phyloP scores from a whole-genome alignment of 2,329 filamentous ascomycete species.

The Colletotrichum sp. region DNA sequence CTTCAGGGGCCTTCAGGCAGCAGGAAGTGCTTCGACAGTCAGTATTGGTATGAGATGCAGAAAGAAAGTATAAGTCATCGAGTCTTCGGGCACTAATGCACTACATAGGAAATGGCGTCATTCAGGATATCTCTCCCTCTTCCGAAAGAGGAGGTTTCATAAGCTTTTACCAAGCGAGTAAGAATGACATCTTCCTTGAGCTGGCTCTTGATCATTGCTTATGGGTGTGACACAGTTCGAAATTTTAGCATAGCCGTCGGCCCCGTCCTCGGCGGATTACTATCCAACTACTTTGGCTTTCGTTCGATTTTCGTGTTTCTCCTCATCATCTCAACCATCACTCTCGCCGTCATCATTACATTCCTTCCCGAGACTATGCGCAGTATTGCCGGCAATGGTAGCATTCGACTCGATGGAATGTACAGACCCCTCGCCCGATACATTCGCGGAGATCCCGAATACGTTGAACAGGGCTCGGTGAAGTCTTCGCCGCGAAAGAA shows the following conservation, averaged over 20 bases:
- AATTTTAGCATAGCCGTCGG: constrained; percentile 35
- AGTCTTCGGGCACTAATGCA: not conserved
- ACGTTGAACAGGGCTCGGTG: constrained; percentile 12
- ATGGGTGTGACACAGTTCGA: constrained; percentile 20
- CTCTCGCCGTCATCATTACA: constrained; percentile 20
- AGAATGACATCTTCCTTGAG: not conserved
- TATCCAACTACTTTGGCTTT: constrained; percentile 31
- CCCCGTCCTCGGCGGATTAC: constrained; percentile 35
- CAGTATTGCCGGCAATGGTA: constrained; percentile 31
- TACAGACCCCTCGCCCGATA: constrained; percentile 26
- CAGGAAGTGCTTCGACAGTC: constrained; percentile 52
- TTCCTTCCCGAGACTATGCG: constrained; percentile 33
- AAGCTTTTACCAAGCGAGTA: constrained; percentile 36
- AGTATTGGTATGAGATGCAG: constrained; percentile 42
- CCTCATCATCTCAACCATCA: not conserved
- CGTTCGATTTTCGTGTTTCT: constrained; percentile 32
- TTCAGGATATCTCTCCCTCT: constrained; percentile 34
- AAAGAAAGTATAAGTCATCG: not conserved
- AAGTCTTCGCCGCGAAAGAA: constrained; percentile 14
- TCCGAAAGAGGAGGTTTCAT: constrained; percentile 33
- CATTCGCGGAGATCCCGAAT: constrained; percentile 11
- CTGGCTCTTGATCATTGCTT: not conserved
- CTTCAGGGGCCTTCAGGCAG: constrained; percentile 52
- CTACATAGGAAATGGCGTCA: constrained; percentile 32
- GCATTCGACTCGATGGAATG: constrained; percentile 24